These are phyloP conservation scores for Pseudisothecium myosuroides DNA, from an alignment of 225 moss, liverwort and hornwort species.

Conservation along the genomic window DNA sequence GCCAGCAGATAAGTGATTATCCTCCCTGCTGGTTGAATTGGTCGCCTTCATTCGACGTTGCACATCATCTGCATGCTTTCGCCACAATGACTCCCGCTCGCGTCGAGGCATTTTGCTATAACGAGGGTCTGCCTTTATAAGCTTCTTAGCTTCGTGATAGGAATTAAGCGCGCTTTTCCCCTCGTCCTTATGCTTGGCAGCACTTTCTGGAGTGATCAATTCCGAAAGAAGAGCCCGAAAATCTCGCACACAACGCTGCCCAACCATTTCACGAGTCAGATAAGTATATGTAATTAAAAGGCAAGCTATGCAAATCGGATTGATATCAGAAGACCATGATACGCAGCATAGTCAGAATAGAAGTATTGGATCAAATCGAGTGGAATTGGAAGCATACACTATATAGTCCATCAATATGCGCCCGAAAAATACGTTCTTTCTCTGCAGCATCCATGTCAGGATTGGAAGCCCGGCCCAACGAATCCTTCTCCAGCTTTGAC, in stretches of 20 bases:
- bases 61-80: constrained; percentile 57
- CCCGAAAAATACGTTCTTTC: constrained; percentile 63
- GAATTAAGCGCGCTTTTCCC: constrained; percentile 49
- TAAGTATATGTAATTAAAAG: background rate
- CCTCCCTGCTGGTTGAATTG: background rate
- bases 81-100: constrained; percentile 82
- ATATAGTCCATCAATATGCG: constrained; percentile 61
- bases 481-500: constrained; percentile 76
- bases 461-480: constrained; percentile 70
- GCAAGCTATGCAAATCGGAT: background rate
- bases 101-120: constrained; percentile 62
- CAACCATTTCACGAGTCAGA: background rate
- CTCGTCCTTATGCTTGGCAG: constrained; percentile 38
- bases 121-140: constrained; percentile 53
- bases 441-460: constrained; percentile 65
- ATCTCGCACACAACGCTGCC: constrained; percentile 72
- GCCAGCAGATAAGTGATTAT: constrained; percentile 13
- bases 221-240: constrained; percentile 65
- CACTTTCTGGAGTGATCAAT: constrained; percentile 40
- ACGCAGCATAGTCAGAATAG: background rate
- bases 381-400: constrained; percentile 28
- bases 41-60: constrained; percentile 46
- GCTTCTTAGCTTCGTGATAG: constrained; percentile 74
- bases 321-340: background rate
- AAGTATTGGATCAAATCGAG: background rate